phyloP scores from a whole-genome alignment of 768 basidiomycete species.

The Glaciozyma martinii region DNA sequence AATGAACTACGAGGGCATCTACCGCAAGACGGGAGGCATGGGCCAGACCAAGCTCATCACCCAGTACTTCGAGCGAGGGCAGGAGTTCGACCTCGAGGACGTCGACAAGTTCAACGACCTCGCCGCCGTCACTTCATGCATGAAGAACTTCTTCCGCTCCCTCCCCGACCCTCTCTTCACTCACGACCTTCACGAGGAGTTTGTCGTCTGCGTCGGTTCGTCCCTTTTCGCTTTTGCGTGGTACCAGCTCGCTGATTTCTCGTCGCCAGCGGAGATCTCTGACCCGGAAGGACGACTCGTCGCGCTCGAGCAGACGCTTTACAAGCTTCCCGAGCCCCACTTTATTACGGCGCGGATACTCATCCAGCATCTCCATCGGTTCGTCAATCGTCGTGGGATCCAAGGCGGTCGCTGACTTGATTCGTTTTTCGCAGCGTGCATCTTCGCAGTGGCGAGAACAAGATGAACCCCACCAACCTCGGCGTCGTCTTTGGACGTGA shows the following conservation, averaged over 20 bases:
- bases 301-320: slow-evolving; percentile 58
- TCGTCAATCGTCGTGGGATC: slow-evolving; percentile 34
- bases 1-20: slow-evolving; percentile 93
- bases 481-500: slow-evolving; percentile 97
- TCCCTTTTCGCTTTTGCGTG: slow-evolving; percentile 1
- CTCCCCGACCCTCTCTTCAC: slow-evolving; percentile 85
- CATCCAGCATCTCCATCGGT: slow-evolving; percentile 83
- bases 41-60: slow-evolving; percentile 87
- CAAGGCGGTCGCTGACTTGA: background rate
- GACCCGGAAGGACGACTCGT: slow-evolving; percentile 28
- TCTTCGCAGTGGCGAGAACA: slow-evolving; percentile 59
- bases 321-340: slow-evolving; percentile 73
- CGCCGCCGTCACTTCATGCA: slow-evolving; percentile 82
- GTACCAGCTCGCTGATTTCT: no score
- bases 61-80: slow-evolving; percentile 81
- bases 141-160: slow-evolving; percentile 93
- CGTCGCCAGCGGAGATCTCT: slow-evolving; percentile 15
- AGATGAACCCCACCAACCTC: slow-evolving; percentile 90
- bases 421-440: slow-evolving; percentile 47
- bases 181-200: slow-evolving; percentile 79
- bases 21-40: slow-evolving; percentile 92
- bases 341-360: slow-evolving; percentile 72
- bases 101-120: slow-evolving; percentile 91
- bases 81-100: slow-evolving; percentile 78
- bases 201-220: slow-evolving; percentile 63